Evolutionary conservation across 73 alveolate species (phyloP).

Genomic region (Tetrahymena thermophila): DNA sequence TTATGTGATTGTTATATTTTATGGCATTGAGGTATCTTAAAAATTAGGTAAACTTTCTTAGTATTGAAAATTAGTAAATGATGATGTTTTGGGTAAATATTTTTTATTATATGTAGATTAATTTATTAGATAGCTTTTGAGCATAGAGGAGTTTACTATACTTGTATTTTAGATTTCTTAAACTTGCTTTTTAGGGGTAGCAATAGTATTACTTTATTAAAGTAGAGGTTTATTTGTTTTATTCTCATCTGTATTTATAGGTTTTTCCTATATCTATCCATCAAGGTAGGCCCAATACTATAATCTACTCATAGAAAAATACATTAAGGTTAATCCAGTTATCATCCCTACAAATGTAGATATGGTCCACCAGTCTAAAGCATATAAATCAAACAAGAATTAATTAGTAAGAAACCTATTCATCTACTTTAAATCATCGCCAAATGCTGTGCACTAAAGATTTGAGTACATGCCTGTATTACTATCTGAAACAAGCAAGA

Average conservation of each 20-base stretch:
- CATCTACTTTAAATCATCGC: not conserved
- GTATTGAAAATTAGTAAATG: not conserved
- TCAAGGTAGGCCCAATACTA: not conserved
- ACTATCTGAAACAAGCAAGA: not conserved
- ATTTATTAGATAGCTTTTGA: not conserved
- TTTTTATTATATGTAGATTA: not conserved
- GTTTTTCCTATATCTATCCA: not conserved
- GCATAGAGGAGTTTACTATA: not conserved
- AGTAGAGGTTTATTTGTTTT: not conserved
- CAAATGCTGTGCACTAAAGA: not conserved
- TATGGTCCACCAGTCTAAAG: not conserved
- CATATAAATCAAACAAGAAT: not conserved
- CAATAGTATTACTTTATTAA: not conserved
- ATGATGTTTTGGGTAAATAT: not conserved
- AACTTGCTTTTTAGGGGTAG: not conserved
- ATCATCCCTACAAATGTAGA: not conserved
- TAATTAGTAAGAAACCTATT: not conserved
- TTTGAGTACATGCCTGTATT: not conserved
- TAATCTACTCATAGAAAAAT: not conserved
- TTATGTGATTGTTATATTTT: not conserved
- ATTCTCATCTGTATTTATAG: not conserved
- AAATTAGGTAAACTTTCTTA: not conserved
- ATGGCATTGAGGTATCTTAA: not conserved
- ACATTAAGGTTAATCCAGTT: not conserved
- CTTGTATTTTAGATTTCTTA: not conserved